Conservation (phyloP, 345 rosid genomes). For the Euclidium syriacum region DNA sequence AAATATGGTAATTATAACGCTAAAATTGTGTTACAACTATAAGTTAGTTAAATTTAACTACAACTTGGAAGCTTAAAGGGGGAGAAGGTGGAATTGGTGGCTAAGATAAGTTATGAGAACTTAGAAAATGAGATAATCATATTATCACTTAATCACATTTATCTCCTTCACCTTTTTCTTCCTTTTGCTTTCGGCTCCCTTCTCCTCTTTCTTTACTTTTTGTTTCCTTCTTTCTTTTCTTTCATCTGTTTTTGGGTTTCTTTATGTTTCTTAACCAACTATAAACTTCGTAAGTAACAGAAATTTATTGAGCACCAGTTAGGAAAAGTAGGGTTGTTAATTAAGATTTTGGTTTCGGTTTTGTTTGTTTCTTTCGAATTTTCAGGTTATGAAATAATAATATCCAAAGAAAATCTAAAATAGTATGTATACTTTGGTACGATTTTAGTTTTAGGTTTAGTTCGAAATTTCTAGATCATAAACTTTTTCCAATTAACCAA, state of each 20-base stretch:
- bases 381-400: too few relatives aligned
- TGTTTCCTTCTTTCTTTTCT: neutral
- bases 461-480: too few relatives aligned
- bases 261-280: conserved; percentile 4
- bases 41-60: neutral
- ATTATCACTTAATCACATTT: conserved; percentile 26
- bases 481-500: too few relatives aligned
- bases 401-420: too few relatives aligned
- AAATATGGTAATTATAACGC: neutral
- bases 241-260: neutral
- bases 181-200: conserved; percentile 27
- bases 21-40: neutral
- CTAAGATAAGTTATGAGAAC: conserved; percentile 2
- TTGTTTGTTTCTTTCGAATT: too few relatives aligned
- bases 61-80: neutral
- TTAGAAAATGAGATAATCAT: conserved; percentile 22
- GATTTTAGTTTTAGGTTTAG: too few relatives aligned
- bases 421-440: too few relatives aligned
- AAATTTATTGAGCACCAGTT: too few relatives aligned
- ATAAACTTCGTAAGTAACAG: neutral
- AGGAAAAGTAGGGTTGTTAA: too few relatives aligned
- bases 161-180: conserved; percentile 11
- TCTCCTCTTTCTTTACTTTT: conserved; percentile 8
- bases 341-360: too few relatives aligned
- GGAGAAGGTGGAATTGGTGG: neutral